Conservation (phyloP, 352 stramenopile genomes). For the Phytopythium aichiense region DNA sequence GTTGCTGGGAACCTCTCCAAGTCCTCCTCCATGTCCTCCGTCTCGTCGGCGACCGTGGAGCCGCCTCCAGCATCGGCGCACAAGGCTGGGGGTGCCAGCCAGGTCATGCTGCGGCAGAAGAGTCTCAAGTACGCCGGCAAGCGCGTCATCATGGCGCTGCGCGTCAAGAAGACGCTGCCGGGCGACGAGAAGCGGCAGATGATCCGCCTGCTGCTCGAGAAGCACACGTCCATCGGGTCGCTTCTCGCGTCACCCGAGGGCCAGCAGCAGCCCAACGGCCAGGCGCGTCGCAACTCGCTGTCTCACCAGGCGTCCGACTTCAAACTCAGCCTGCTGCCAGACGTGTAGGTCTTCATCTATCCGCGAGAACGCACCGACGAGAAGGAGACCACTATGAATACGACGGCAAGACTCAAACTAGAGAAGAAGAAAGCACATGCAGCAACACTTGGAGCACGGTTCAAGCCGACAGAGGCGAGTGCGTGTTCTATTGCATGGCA, state of each 20-base stretch:
- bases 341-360: background rate
- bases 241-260: background rate
- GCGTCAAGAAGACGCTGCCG: constrained; percentile 42
- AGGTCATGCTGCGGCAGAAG: constrained; percentile 11
- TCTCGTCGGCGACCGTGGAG: background rate
- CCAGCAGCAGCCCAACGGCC: background rate
- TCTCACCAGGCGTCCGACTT: constrained; percentile 15
- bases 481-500: constrained; percentile 59
- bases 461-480: constrained; percentile 64
- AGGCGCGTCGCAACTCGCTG: background rate
- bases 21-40: constrained; percentile 1
- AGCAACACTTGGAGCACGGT: constrained; percentile 1
- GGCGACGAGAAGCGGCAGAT: constrained; percentile 50
- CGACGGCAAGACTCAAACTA: background rate
- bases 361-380: too few relatives aligned
- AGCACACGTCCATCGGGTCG: constrained; percentile 12
- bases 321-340: constrained; percentile 10
- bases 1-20: background rate
- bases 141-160: constrained; percentile 63
- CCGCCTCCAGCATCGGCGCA: background rate
- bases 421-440: background rate
- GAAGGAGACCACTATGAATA: too few relatives aligned
- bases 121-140: constrained; percentile 56
- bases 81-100: background rate
- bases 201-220: constrained; percentile 48